phyloP scores from a whole-genome alignment of 2,329 filamentous ascomycete genomes.

The Leptodontidium sp. region DNA sequence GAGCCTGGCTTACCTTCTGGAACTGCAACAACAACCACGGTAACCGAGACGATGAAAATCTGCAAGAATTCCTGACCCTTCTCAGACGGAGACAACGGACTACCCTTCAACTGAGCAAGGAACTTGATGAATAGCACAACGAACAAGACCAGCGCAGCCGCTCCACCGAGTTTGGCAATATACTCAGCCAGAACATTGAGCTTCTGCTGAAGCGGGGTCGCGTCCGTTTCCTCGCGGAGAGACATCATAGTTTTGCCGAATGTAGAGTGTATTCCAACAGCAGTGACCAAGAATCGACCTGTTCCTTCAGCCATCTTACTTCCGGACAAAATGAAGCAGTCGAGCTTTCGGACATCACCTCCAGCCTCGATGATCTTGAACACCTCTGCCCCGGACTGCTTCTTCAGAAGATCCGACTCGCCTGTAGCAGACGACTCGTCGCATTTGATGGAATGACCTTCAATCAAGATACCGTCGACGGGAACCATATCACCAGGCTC shows the following conservation, averaged over 20 bases:
- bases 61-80: conserved; percentile 67
- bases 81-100: conserved; percentile 53
- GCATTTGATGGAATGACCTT: conserved; percentile 71
- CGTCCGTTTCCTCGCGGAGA: conserved; percentile 74
- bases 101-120: conserved; percentile 63
- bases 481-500: conserved; percentile 75
- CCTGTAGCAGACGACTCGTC: conserved; percentile 79
- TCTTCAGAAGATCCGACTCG: conserved; percentile 76
- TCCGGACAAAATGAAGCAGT: conserved; percentile 81
- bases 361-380: conserved; percentile 63
- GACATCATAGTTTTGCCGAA: conserved; percentile 80
- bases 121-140: conserved; percentile 81
- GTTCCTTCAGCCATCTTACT: conserved; percentile 78
- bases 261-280: conserved; percentile 74
- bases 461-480: conserved; percentile 74
- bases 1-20: conserved; percentile 18
- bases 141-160: conserved; percentile 76
- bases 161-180: conserved; percentile 74
- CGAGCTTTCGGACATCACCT: conserved; percentile 65
- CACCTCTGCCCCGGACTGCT: conserved; percentile 67
- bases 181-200: conserved; percentile 79
- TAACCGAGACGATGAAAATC: conserved; percentile 67
- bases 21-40: conserved; percentile 66
- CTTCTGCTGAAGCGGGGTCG: conserved; percentile 78
- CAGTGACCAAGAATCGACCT: conserved; percentile 76